Percentiles rank a stretch among this genome's conserved stretches.
These are phyloP conservation scores for Cercospora sesami DNA, from an alignment of 2,329 filamentous ascomycete species.

Conservation along the genomic window DNA sequence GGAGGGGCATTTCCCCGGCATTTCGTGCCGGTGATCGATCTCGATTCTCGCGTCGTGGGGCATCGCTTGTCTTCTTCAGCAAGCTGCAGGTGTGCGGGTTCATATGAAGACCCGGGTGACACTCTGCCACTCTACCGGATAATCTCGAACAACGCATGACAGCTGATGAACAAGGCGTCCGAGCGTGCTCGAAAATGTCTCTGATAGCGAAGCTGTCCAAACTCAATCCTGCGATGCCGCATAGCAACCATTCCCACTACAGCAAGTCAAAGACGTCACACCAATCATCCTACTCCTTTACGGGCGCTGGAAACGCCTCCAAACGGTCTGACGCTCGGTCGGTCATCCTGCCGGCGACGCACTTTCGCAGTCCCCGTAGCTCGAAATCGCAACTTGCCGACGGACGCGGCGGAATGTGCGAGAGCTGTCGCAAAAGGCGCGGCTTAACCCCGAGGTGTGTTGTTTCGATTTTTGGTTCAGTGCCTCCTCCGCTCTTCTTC, in stretches of 20 bases:
- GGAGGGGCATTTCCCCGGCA: constrained; percentile 1
- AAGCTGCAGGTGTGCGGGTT: not conserved
- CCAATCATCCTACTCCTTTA: constrained; percentile 6
- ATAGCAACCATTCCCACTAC: constrained; percentile 12
- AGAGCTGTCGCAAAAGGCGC: not conserved
- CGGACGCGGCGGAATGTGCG: constrained; percentile 3
- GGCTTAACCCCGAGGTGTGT: not conserved
- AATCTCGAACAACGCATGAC: no score
- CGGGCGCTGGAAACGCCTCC: not conserved
- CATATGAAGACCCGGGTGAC: not conserved
- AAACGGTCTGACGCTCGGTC: constrained; percentile 4
- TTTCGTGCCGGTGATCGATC: not conserved
- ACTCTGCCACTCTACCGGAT: no score
- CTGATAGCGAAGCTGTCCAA: constrained; percentile 1
- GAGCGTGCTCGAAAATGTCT: not conserved
- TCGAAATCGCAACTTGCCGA: not conserved
- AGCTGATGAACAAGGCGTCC: no score
- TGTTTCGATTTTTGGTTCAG: not conserved
- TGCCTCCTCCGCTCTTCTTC: not conserved
- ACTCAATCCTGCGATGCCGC: not conserved
- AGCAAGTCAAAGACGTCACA: constrained; percentile 16
- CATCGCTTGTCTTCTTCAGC: not conserved
- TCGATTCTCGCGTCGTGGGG: not conserved
- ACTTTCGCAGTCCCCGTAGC: constrained; percentile 12
- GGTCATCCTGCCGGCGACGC: constrained; percentile 6